Evolutionary conservation across 805 yeast species (phyloP).

Genomic region (Candida ponderosae): DNA sequence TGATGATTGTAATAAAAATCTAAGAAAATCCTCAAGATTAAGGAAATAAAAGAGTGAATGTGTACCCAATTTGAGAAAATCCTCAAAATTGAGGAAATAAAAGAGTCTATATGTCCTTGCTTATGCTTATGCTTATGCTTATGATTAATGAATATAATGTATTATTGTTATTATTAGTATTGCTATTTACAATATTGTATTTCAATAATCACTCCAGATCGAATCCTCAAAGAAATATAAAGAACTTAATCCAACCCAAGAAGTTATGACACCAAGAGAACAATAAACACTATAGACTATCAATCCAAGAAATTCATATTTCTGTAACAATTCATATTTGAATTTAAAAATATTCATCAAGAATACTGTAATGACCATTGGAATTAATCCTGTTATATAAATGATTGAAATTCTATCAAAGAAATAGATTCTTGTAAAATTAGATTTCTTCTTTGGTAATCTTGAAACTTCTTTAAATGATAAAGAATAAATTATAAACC

Average conservation of each 20-base stretch:
- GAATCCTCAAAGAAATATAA: slow-evolving; percentile 76
- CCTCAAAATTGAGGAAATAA: no score
- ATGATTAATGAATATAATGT: no score
- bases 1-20: slow-evolving; percentile 30
- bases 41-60: slow-evolving; percentile 3
- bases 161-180: no score
- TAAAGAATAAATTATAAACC: slow-evolving; percentile 74
- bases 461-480: slow-evolving; percentile 64
- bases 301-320: slow-evolving; percentile 65
- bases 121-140: no score
- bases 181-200: no score
- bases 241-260: slow-evolving; percentile 91
- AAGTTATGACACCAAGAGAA: slow-evolving; percentile 71
- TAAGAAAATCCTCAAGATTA: slow-evolving; percentile 2
- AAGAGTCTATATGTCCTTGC: no score
- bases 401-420: slow-evolving; percentile 63
- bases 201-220: slow-evolving; percentile 38
- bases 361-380: slow-evolving; percentile 44
- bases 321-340: slow-evolving; percentile 44
- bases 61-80: no score
- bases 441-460: slow-evolving; percentile 25
- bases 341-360: slow-evolving; percentile 48
- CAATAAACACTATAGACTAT: slow-evolving; percentile 86
- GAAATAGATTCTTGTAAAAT: slow-evolving; percentile 45
- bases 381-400: slow-evolving; percentile 60